Base-by-base conservation (phyloP, 306 rosid genomes). In the Arachis stenosperma region DNA sequence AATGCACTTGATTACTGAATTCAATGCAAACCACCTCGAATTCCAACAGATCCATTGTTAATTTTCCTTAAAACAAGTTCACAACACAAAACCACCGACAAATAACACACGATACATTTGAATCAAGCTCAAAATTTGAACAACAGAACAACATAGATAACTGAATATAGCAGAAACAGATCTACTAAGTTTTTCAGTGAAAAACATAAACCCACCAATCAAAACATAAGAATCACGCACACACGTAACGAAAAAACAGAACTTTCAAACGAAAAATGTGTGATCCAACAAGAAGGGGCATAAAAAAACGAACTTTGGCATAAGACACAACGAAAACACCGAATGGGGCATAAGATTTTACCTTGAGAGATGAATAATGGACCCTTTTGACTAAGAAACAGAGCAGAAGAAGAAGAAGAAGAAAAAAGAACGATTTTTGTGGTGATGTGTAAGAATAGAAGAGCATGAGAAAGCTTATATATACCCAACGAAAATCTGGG, bases 401-500 rank as follows among this genome's bases (percentile, higher is more conserved):
- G 65, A 40, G 40, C 37, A 33, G 40, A 43, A 57, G 78, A 60
- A 37, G 55, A 17, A 41, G 13, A 11, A 5, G 37, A 70, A 22
- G 41, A 40, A 33, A 33, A 33, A 33, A 4, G 4, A 33, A 33
- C 4, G 4, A 2, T 33, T 9, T 67, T 2, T 61, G 81, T 36
- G 72, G 73, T 10, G 47, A 30, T 27, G 48, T 44, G 46, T 13
- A 68, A 47, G 59, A 30, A 68, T 14, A 57, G 83, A 63, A 70
- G 71, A 63, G 79, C 9, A 50, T 27, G 75, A 70, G 60, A 67
- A 56, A 59, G 70, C 57, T 58, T 13, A 81, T 88, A 83, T 84
- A 89, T 86, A 89, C 83, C 62, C 83, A 85, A 77, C 75, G 70
- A 71, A 61, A 79, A 81, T 78, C 65, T 71, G n/a, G 74, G 62